phyloP scores from a whole-genome alignment of 129 eudicot genomes.

The Calendula officinalis region DNA sequence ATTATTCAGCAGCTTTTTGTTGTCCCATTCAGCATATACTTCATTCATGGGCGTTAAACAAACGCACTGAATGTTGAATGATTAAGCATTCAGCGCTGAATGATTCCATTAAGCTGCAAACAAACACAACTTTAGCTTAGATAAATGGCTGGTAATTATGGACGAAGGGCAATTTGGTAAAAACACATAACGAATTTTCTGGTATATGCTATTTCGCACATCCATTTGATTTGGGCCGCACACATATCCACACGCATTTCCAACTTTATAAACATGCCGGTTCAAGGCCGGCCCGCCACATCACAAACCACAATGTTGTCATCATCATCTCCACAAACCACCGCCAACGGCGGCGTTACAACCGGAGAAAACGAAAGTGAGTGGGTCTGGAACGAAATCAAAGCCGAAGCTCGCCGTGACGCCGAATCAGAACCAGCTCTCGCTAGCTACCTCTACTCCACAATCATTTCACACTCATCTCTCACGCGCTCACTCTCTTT shows the following conservation, averaged over 20 bases:
- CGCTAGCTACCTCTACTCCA: conserved; percentile 60
- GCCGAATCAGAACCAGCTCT: conserved; percentile 69
- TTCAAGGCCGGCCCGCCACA: conserved; percentile 21
- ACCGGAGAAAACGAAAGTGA: conserved; percentile 29
- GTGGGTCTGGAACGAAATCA: conserved; percentile 52
- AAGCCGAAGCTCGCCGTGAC: conserved; percentile 60
- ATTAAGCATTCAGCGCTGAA: too few relatives aligned
- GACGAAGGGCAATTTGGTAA: neutral
- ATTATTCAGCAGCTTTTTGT: too few relatives aligned
- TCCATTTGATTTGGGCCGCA: neutral
- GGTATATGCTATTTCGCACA: neutral
- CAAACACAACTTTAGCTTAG: neutral
- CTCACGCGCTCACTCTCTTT: conserved; percentile 51
- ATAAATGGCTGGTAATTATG: neutral
- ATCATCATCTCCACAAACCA: conserved; percentile 23
- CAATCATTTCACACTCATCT: conserved; percentile 59
- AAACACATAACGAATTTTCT: neutral
- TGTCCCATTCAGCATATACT: too few relatives aligned
- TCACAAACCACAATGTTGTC: conserved; percentile 1
- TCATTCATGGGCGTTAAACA: too few relatives aligned
- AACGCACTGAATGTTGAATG: too few relatives aligned
- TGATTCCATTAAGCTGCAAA: neutral
- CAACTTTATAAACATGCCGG: conserved; percentile 13
- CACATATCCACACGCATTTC: neutral
- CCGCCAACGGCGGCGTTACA: conserved; percentile 16